Base-by-base conservation (phyloP, 2,329 filamentous ascomycete genomes). In the Annulohypoxylon truncatum region DNA sequence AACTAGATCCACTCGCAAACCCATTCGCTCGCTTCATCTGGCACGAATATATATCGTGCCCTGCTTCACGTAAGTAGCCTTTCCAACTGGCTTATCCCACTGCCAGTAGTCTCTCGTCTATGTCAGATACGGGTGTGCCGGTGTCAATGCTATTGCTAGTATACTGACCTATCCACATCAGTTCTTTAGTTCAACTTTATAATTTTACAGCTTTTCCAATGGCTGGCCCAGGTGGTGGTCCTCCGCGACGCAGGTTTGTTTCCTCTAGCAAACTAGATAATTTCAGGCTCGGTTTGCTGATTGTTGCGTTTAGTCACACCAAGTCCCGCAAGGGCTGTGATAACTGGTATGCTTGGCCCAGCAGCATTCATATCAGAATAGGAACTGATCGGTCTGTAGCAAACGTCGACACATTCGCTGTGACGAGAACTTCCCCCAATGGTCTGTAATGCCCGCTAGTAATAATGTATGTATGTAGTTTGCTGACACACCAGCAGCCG, bases 251-350 rank as follows among this genome's bases (percentile, higher is more conserved):
- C 80, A 89, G 85, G 85, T 87, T 78, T 72, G 83, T 81, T 63
- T 48, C 46, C 31, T 20, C 20, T 61, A 61, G 50, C 59, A 57
- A 60, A 52, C 61, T 66, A 42, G 24, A 13, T 28, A 48, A 6
- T 18, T 47, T 40, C 57, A 26, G 22, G 20, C 13, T 42, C 28
- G 20, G 40, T 38, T 33, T 62, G 42, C 76, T 77, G 55, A 76
- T 61, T 48, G 61, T 72, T 66, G 73, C 61, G 46, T 65, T 20
- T 79, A 97, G 95, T 84, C 96, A 99, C 84, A 99, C 96, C 79
- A 99, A 99, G 85, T 98, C 95, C 75, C 91, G 96, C 77, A 98
- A 97, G 83, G 96, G 96, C 69, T 99, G 96, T 86, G 95, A 96
- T 76, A 97, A 94, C 68, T 99, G 96, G 83, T 85, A 82, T 68